Base-by-base conservation (phyloP, 139 green algal species). In the Monoraphidium neglectum region DNA sequence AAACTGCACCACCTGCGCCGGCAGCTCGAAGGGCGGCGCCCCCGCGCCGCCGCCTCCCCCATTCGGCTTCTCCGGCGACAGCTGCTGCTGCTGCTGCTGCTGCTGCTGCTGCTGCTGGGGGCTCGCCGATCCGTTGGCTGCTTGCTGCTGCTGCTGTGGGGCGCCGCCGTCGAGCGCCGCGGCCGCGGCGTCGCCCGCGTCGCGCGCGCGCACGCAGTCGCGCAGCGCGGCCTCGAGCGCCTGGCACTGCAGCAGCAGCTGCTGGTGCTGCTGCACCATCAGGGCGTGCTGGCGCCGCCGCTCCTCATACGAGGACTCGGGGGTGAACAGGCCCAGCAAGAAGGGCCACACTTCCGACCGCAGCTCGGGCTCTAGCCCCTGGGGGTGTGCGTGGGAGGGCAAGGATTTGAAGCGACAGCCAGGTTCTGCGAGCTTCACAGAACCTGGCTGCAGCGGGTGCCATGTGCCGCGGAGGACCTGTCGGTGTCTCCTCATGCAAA, bases 311-410 rank as follows among this genome's bases (percentile, higher is more conserved):
- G 60, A 60, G 6, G 72, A 78, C 18, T 32, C 72, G 23, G 67
- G 61, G 0, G 54, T 38, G 70, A 82, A 88, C 46, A 93, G 74
- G 18, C 83, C 83, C 60, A 94, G 80, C 37, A 94, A 82, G 56
- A 87, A 73, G 0, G 90, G 90, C 90, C 90, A 94, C 33, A 91
- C 54, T 64, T 88, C 75, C 2, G 64, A 57, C 2, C 87, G 74
- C 15, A 87, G 51, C 30, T 70, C 69, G 12, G 86, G 77, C 5
- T 83, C 80, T 15, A 91, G 53, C 16, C 89, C 85, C 81, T 90
- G 87, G 43, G 47, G 30, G 37, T 32, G 12, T n/a, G n/a, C n/a
- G n/a, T n/a, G n/a, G n/a, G n/a, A n/a, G n/a, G n/a, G n/a, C n/a
- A n/a, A n/a, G n/a, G n/a, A n/a, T n/a, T n/a, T n/a, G n/a, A n/a